Percentiles rank a stretch among this genome's conserved stretches.
Evolutionary conservation across 176 grass and related monocot species (phyloP).

Genomic region (Paspalum vaginatum): DNA sequence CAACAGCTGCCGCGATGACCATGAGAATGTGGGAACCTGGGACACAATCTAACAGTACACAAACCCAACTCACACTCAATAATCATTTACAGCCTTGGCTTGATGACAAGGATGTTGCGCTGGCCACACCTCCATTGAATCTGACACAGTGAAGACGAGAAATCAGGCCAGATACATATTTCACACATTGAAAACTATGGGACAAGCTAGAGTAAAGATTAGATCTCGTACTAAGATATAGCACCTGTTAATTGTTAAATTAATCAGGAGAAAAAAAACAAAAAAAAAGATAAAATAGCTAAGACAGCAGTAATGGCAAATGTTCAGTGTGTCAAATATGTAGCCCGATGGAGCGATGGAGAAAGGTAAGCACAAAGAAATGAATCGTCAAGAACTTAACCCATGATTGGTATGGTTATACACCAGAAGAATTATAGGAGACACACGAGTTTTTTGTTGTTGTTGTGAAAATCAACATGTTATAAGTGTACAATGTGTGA

Average conservation of each 20-base stretch:
- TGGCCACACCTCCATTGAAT: not conserved
- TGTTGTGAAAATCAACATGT: not conserved
- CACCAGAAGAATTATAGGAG: too few species aligned
- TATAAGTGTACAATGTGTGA: too few species aligned
- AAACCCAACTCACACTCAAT: not conserved
- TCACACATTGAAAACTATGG: not conserved
- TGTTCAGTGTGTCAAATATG: not conserved
- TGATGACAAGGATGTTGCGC: not conserved
- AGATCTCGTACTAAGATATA: not conserved
- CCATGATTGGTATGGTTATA: not conserved
- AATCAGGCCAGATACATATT: not conserved
- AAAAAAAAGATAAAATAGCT: not conserved
- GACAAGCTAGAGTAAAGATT: not conserved
- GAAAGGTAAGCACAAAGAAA: conserved; percentile 4
- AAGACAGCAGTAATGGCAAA: not conserved
- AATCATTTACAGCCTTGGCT: conserved; percentile 1
- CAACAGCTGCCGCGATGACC: not conserved
- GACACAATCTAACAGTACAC: not conserved
- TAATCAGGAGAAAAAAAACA: not conserved
- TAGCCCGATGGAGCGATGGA: not conserved
- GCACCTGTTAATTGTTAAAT: not conserved
- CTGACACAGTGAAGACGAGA: conserved; percentile 12
- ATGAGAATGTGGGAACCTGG: conserved; percentile 5
- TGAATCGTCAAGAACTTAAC: not conserved
- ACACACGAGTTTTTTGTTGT: not conserved